These are phyloP conservation scores for Colletotrichum orbiculare DNA, from an alignment of 2,329 filamentous ascomycete species.

Conservation along the genomic window DNA sequence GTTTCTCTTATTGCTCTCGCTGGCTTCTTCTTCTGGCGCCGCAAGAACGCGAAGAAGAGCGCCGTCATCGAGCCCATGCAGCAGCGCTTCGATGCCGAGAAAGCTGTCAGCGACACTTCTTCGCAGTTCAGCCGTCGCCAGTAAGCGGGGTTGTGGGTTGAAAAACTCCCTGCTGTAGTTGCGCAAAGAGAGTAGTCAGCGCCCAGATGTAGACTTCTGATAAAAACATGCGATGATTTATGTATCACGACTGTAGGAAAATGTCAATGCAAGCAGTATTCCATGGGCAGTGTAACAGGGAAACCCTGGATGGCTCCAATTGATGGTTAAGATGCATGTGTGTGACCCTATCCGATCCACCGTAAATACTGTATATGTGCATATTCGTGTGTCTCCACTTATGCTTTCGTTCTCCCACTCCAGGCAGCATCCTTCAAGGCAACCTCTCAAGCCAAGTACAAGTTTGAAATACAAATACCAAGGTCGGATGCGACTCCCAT, in stretches of 20 bases:
- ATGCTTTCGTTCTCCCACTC: slow-evolving; percentile 2
- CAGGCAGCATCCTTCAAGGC: slow-evolving; percentile 36
- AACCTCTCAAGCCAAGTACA: slow-evolving; percentile 12
- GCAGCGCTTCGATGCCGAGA: slow-evolving; percentile 39
- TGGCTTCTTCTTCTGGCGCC: slow-evolving; percentile 64
- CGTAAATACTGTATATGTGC: background rate
- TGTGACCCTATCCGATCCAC: background rate
- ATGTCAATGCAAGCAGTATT: background rate
- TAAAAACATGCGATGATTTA: slow-evolving; percentile 16
- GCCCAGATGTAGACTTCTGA: no score
- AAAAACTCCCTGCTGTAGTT: no score
- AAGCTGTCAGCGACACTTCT: slow-evolving; percentile 35
- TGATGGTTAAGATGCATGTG: background rate
- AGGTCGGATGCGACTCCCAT: background rate
- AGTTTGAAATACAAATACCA: background rate
- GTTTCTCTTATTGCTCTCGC: slow-evolving; percentile 69
- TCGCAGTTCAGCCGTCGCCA: slow-evolving; percentile 21
- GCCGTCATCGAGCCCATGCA: slow-evolving; percentile 30
- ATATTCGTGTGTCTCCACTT: background rate
- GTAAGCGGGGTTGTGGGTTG: background rate
- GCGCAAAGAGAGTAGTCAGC: no score
- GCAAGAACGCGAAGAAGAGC: slow-evolving; percentile 41
- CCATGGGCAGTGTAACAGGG: background rate
- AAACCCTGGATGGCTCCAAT: background rate
- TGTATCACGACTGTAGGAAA: slow-evolving; percentile 15